Percentiles rank a stretch among this genome's conserved stretches.
Evolutionary conservation across 345 rosid genomes (phyloP).

Genomic region (Pistacia vera): DNA sequence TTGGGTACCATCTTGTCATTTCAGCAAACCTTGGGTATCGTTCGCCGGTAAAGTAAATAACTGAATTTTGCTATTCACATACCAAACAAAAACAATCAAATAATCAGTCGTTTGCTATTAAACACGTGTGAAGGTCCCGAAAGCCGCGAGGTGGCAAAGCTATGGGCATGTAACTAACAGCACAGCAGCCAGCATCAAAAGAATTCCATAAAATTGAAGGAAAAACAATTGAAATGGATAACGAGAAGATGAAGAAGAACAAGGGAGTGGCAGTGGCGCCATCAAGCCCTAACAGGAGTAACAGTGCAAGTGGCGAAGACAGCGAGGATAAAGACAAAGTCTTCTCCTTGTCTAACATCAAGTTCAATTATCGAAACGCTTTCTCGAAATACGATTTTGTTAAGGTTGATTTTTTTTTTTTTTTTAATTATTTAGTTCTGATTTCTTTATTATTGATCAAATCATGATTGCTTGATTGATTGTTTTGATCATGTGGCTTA

Average conservation of each 20-base stretch:
- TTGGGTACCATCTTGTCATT: too few relatives aligned
- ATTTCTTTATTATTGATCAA: neutral
- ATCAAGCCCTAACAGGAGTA: constrained; percentile 15
- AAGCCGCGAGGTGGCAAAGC: too few relatives aligned
- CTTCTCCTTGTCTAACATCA: constrained; percentile 41
- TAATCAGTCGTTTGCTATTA: too few relatives aligned
- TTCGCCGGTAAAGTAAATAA: too few relatives aligned
- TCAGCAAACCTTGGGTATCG: too few relatives aligned
- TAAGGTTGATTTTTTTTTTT: constrained; percentile 53
- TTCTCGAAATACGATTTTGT: constrained; percentile 87
- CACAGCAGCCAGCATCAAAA: too few relatives aligned
- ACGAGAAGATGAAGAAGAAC: constrained; percentile 32
- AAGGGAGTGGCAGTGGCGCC: constrained; percentile 25
- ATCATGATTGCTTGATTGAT: neutral
- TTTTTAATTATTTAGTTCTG: neutral
- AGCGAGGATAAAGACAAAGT: constrained; percentile 30
- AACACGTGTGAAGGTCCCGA: too few relatives aligned
- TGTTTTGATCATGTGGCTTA: neutral
- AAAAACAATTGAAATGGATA: neutral
- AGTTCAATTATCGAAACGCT: constrained; percentile 66
- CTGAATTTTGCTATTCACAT: too few relatives aligned
- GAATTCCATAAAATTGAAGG: too few relatives aligned
- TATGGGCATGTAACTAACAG: too few relatives aligned
- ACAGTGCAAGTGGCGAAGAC: constrained; percentile 30
- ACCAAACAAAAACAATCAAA: too few relatives aligned